These are phyloP conservation scores for Tinospora cordifolia DNA, from an alignment of 164 flowering plant genomes.

Conservation along the genomic window DNA sequence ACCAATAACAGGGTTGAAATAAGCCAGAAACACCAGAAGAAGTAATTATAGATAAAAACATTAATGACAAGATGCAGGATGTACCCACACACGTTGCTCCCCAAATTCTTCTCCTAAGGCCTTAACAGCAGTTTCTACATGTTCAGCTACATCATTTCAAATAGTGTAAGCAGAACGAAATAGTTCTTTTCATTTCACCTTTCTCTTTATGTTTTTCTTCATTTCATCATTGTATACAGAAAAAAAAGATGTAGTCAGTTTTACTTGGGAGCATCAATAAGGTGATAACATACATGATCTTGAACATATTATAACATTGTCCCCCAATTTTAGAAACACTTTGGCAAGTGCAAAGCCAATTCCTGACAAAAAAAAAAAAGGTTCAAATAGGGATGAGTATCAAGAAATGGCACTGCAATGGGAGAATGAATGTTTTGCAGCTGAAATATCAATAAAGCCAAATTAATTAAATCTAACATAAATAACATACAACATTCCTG, in stretches of 20 bases:
- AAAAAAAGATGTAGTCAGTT: neutral
- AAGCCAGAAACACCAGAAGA: neutral
- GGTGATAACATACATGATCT: slow-evolving; percentile 54
- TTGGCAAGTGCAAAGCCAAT: slow-evolving; percentile 84
- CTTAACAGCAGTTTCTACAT: slow-evolving; percentile 62
- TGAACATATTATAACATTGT: slow-evolving; percentile 81
- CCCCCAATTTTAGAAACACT: slow-evolving; percentile 83
- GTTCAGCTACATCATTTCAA: slow-evolving; percentile 42
- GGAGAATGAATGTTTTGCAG: neutral
- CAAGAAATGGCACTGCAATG: neutral
- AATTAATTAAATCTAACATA: too few species aligned
- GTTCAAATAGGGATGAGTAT: neutral
- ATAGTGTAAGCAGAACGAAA: slow-evolving; percentile 1
- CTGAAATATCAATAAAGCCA: too few species aligned
- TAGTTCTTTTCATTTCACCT: neutral
- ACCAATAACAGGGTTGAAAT: slow-evolving; percentile 4
- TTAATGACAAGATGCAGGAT: slow-evolving; percentile 21
- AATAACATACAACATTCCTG: too few species aligned
- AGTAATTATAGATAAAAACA: neutral
- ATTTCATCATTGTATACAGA: neutral
- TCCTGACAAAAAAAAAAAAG: slow-evolving; percentile 40
- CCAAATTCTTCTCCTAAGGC: slow-evolving; percentile 61
- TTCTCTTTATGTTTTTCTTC: neutral
- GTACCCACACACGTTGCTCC: slow-evolving; percentile 96
- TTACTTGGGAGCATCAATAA: neutral